Evolutionary conservation across 192 early-diverging fungal species (phyloP).

Genomic region (Coemansia sp.): DNA sequence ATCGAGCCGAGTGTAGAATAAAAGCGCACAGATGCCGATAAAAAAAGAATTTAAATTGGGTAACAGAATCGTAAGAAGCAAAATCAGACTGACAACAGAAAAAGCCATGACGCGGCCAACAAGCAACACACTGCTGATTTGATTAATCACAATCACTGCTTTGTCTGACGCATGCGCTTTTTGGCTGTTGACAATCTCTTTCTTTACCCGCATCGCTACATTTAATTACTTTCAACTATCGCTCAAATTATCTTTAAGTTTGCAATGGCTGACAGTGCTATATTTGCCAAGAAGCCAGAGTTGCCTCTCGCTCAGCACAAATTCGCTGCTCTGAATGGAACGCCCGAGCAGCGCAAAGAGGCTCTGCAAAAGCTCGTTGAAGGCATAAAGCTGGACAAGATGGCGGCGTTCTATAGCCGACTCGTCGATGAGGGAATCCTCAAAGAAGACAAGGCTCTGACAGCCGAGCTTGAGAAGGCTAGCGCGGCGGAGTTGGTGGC

Average conservation of each 20-base stretch:
- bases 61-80: neutral
- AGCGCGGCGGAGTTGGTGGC: slow-evolving; percentile 79
- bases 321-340: slow-evolving; percentile 79
- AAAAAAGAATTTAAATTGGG: neutral
- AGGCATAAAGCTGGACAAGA: slow-evolving; percentile 85
- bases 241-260: neutral
- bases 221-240: neutral
- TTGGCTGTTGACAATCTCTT: neutral
- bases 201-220: neutral
- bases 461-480: slow-evolving; percentile 50
- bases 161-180: slow-evolving; percentile 21
- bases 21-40: neutral
- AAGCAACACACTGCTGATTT: neutral
- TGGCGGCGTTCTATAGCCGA: slow-evolving; percentile 34
- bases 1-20: neutral
- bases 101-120: slow-evolving; percentile 30
- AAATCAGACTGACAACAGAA: neutral
- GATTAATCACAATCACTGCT: slow-evolving; percentile 16
- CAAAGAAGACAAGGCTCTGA: slow-evolving; percentile 35
- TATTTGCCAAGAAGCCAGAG: slow-evolving; percentile 84
- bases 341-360: slow-evolving; percentile 65
- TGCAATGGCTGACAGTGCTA: slow-evolving; percentile 63
- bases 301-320: slow-evolving; percentile 82
- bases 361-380: slow-evolving; percentile 72
- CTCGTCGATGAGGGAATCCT: slow-evolving; percentile 36